phyloP scores from a whole-genome alignment of 257 asterid genomes.

The Cordia subcordata region DNA sequence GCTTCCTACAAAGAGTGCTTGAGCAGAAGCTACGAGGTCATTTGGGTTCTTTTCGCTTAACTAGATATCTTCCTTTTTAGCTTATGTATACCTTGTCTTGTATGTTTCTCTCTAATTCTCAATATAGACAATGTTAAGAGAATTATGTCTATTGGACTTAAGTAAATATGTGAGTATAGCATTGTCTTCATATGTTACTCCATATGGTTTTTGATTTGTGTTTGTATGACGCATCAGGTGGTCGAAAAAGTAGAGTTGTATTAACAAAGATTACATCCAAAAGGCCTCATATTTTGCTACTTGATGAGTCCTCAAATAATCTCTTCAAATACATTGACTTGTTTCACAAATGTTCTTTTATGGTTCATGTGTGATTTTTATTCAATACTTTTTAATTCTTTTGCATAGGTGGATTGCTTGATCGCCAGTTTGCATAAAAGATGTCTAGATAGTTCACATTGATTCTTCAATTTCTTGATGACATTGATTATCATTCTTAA shows the following conservation, averaged over 20 bases:
- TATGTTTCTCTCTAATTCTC: conserved; percentile 13
- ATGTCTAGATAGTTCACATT: neutral
- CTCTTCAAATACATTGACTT: conserved; percentile 54
- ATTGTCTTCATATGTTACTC: too few relatives aligned
- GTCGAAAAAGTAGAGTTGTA: conserved; percentile 98
- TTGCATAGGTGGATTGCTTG: neutral
- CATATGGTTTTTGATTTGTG: too few relatives aligned
- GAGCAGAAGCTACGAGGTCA: conserved; percentile 93
- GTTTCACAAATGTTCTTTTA: neutral
- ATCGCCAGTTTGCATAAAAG: neutral
- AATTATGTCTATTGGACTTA: too few relatives aligned
- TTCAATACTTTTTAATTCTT: neutral
- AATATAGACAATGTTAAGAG: too few relatives aligned
- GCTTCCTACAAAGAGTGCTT: conserved; percentile 76
- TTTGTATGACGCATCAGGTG: conserved; percentile 52
- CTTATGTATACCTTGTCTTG: conserved; percentile 98
- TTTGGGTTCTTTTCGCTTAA: conserved; percentile 93
- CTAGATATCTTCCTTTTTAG: conserved; percentile 97
- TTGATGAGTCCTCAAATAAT: conserved; percentile 97
- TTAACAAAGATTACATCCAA: conserved; percentile 95
- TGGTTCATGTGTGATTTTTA: neutral
- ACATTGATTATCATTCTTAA: neutral
- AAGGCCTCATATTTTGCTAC: conserved; percentile 92
- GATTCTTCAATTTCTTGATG: neutral
- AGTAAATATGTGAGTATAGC: too few relatives aligned